Conservation (phyloP, 805 yeast species). For the Cyberlindnera xylosilytica region DNA sequence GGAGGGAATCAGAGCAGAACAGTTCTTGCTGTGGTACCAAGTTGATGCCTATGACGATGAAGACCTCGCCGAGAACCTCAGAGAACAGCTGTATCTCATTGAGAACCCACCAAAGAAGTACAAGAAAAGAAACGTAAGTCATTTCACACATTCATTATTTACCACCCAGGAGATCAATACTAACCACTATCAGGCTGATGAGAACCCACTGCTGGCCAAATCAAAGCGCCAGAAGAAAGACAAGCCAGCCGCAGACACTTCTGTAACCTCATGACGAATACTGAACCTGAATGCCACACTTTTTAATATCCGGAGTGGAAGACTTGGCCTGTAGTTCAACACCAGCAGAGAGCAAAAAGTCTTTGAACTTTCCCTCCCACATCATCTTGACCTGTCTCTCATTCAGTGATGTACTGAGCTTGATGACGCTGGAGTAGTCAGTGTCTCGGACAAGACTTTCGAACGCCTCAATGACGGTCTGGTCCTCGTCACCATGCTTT, state of each 20-base stretch:
- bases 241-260: not conserved
- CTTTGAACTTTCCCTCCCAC: constrained; percentile 88
- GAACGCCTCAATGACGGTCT: constrained; percentile 47
- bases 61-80: constrained; percentile 56
- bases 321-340: constrained; percentile 46
- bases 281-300: constrained; percentile 59
- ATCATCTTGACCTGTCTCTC: constrained; percentile 58
- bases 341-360: constrained; percentile 77
- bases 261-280: constrained; percentile 46
- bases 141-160: not conserved
- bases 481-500: constrained; percentile 31
- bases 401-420: constrained; percentile 65
- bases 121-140: constrained; percentile 26
- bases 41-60: constrained; percentile 75
- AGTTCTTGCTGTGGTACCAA: constrained; percentile 77
- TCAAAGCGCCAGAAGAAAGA: constrained; percentile 17
- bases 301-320: constrained; percentile 43
- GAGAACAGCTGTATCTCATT: constrained; percentile 53
- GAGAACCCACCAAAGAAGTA: constrained; percentile 44
- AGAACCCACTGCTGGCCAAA: constrained; percentile 12
- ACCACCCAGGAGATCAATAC: constrained; percentile 6
- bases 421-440: constrained; percentile 67
- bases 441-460: constrained; percentile 48
- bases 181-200: constrained; percentile 9
- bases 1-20: constrained; percentile 57